These are phyloP conservation scores for Annulohypoxylon stygium DNA, from an alignment of 495 filamentous ascomycete species.

Conservation along the genomic window DNA sequence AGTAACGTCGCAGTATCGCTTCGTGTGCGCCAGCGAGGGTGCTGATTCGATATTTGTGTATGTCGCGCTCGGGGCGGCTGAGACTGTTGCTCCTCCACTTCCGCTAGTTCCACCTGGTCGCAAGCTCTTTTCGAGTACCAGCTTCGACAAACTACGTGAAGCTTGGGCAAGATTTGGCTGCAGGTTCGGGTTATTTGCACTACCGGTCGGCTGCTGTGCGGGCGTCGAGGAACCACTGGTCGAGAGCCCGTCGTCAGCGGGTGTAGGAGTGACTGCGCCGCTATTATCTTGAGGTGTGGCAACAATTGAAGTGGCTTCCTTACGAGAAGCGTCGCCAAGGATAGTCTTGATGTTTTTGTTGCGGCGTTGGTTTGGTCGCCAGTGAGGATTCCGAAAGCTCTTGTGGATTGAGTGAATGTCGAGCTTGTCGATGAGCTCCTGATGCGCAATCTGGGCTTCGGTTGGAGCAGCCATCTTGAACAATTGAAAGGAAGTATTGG, in stretches of 20 bases:
- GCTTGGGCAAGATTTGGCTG: slow-evolving; percentile 84
- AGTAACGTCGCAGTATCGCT: slow-evolving; percentile 94
- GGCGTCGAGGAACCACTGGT: slow-evolving; percentile 73
- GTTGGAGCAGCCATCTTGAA: slow-evolving; percentile 47
- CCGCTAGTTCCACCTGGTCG: slow-evolving; percentile 49
- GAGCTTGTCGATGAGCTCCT: slow-evolving; percentile 80
- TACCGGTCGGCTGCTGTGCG: slow-evolving; percentile 55
- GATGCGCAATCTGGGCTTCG: slow-evolving; percentile 64
- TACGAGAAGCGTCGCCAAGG: slow-evolving; percentile 86
- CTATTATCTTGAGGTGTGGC: slow-evolving; percentile 82
- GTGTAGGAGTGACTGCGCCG: slow-evolving; percentile 79
- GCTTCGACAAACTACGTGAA: slow-evolving; percentile 82
- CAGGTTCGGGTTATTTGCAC: slow-evolving; percentile 52
- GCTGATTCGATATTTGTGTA: slow-evolving; percentile 96
- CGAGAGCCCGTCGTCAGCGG: slow-evolving; percentile 64
- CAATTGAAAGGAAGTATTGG: slow-evolving; percentile 15
- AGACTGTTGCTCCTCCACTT: slow-evolving; percentile 18
- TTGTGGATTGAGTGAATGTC: slow-evolving; percentile 86
- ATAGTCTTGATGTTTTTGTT: slow-evolving; percentile 99
- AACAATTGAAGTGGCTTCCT: slow-evolving; percentile 80
- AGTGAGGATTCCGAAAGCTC: slow-evolving; percentile 87
- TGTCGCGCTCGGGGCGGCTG: slow-evolving; percentile 78
- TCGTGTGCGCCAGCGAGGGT: slow-evolving; percentile 81
- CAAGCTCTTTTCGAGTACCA: slow-evolving; percentile 80
- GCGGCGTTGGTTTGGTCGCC: slow-evolving; percentile 92